phyloP scores from a whole-genome alignment of 495 filamentous ascomycete genomes.

The Clavariopsis aquatica region DNA sequence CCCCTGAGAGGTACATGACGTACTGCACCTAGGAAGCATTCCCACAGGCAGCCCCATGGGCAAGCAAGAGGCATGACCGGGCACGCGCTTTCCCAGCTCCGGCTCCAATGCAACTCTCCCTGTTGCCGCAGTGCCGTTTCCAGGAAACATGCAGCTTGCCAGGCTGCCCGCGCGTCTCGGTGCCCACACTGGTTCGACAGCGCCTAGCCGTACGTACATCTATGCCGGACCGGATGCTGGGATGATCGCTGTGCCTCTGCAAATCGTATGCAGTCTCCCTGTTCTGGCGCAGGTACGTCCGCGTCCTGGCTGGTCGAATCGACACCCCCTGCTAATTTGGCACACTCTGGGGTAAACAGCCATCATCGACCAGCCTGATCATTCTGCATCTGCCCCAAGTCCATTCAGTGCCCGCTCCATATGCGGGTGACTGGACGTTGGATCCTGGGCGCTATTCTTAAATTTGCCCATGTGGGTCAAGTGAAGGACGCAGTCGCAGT shows the following conservation, averaged over 20 bases:
- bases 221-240: neutral
- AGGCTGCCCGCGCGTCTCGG: neutral
- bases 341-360: slow-evolving; percentile 12
- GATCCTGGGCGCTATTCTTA: neutral
- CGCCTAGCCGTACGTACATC: neutral
- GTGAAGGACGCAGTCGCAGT: neutral
- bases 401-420: neutral
- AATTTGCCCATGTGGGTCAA: neutral
- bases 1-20: slow-evolving; percentile 2
- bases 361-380: neutral
- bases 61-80: slow-evolving; percentile 11
- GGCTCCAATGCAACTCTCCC: too few relatives aligned
- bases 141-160: slow-evolving; percentile 3
- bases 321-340: slow-evolving; percentile 9
- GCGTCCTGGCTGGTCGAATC: slow-evolving; percentile 11
- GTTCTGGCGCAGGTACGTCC: slow-evolving; percentile 25
- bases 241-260: slow-evolving; percentile 3
- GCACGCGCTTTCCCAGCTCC: neutral
- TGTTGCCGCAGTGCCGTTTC: neutral
- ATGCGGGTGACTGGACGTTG: slow-evolving; percentile 7
- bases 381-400: neutral
- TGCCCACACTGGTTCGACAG: neutral
- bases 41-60: slow-evolving; percentile 4
- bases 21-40: too few relatives aligned
- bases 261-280: slow-evolving; percentile 7